These are phyloP conservation scores for sorghum (Sorghum bicolor) DNA, from an alignment of 176 grass and related monocot genomes.

Conservation along the genomic window DNA sequence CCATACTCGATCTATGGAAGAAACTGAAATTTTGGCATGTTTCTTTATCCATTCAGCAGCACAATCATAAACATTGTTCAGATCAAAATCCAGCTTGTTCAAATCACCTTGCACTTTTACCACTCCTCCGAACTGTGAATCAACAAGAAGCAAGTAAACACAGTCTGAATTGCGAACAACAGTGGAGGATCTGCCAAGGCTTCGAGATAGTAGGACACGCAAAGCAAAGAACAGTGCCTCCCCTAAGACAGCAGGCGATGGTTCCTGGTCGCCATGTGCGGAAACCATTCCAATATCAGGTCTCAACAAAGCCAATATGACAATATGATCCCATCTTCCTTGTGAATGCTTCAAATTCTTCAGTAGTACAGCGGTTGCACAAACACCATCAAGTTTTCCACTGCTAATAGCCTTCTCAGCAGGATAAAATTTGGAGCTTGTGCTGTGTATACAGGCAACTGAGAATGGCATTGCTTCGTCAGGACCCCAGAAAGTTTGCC, in stretches of 20 bases:
- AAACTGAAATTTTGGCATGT: slow-evolving; percentile 76
- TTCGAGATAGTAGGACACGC: slow-evolving; percentile 80
- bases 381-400: slow-evolving; percentile 81
- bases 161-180: slow-evolving; percentile 65
- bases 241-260: slow-evolving; percentile 63
- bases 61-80: slow-evolving; percentile 75
- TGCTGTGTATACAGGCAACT: slow-evolving; percentile 93
- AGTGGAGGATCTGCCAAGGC: slow-evolving; percentile 73
- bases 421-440: slow-evolving; percentile 86
- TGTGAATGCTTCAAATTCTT: slow-evolving; percentile 59
- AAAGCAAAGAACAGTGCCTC: slow-evolving; percentile 93
- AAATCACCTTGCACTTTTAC: slow-evolving; percentile 89
- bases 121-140: slow-evolving; percentile 90
- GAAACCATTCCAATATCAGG: slow-evolving; percentile 71
- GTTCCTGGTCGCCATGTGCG: slow-evolving; percentile 40
- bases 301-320: slow-evolving; percentile 69
- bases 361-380: slow-evolving; percentile 71
- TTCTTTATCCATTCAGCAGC: slow-evolving; percentile 84
- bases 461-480: slow-evolving; percentile 78
- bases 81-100: slow-evolving; percentile 76
- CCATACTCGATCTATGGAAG: slow-evolving; percentile 79
- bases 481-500: slow-evolving; percentile 89
- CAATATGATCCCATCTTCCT: slow-evolving; percentile 95
- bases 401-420: slow-evolving; percentile 87
- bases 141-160: slow-evolving; percentile 85